Evolutionary conservation across 164 flowering plant genomes (phyloP).

Genomic region (Vitis amurensis): DNA sequence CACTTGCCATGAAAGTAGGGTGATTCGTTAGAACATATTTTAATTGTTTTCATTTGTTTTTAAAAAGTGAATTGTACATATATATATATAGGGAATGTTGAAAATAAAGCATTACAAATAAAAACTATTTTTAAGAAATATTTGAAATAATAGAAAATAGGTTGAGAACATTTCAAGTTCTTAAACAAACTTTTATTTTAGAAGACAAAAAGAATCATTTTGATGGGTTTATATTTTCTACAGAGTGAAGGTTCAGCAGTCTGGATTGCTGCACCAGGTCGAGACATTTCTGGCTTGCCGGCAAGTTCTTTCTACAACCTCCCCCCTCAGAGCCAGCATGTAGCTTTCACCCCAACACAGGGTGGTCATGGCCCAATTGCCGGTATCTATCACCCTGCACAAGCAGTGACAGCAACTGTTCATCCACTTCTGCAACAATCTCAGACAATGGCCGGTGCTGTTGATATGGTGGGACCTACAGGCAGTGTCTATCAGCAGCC

Average conservation of each 20-base stretch:
- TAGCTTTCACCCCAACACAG: slow-evolving; percentile 69
- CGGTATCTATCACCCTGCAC: slow-evolving; percentile 74
- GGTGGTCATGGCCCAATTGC: slow-evolving; percentile 69
- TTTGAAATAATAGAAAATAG: too few species aligned
- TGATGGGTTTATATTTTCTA: slow-evolving; percentile 16
- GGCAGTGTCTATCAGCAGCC: slow-evolving; percentile 77
- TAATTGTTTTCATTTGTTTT: too few species aligned
- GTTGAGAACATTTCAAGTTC: too few species aligned
- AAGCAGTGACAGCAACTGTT: slow-evolving; percentile 55
- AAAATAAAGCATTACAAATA: too few species aligned
- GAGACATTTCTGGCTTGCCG: slow-evolving; percentile 67
- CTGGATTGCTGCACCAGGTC: slow-evolving; percentile 75
- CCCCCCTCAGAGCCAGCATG: slow-evolving; percentile 82
- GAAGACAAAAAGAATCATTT: too few species aligned
- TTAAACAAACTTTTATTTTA: too few species aligned
- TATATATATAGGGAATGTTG: too few species aligned
- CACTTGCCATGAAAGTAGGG: too few species aligned
- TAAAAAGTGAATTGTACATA: too few species aligned
- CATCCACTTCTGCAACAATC: slow-evolving; percentile 83
- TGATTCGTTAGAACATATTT: too few species aligned
- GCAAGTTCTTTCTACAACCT: slow-evolving; percentile 77
- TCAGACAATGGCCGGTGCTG: slow-evolving; percentile 72
- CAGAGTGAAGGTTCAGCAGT: slow-evolving; percentile 87
- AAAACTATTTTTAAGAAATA: too few species aligned
- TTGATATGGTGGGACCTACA: slow-evolving; percentile 75